A percentile compares a stretch with the other conserved stretches of the same genome.
Evolutionary conservation across 768 basidiomycete genomes (phyloP).

Genomic region (Pleurotus djamor): DNA sequence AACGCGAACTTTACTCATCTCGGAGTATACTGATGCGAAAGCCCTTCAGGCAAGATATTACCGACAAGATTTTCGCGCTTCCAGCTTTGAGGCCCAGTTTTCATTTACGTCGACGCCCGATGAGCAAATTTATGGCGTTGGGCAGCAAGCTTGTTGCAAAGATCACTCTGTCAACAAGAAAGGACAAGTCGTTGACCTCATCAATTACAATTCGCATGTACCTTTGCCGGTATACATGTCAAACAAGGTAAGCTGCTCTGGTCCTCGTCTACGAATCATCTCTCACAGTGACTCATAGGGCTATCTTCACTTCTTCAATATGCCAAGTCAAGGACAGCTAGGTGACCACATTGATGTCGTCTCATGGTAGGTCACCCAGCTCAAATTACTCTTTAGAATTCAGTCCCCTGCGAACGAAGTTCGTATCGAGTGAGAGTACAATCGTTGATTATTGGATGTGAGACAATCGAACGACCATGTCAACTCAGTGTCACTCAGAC

Average conservation of each 20-base stretch:
- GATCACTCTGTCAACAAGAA: conserved; percentile 35
- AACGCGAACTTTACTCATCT: conserved; percentile 20
- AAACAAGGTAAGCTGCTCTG: conserved; percentile 22
- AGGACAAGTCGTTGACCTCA: conserved; percentile 32
- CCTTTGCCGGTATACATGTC: conserved; percentile 34
- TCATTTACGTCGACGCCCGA: conserved; percentile 26
- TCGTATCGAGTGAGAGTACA: conserved; percentile 26
- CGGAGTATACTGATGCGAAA: conserved; percentile 30
- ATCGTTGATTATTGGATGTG: conserved; percentile 35
- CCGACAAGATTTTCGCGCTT: conserved; percentile 26
- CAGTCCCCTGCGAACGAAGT: conserved; percentile 26
- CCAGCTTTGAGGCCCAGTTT: conserved; percentile 28
- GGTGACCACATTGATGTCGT: conserved; percentile 14
- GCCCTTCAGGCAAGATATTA: conserved; percentile 25
- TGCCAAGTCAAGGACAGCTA: conserved; percentile 30
- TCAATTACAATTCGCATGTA: conserved; percentile 33
- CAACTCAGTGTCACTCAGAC: not conserved
- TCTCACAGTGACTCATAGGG: conserved; percentile 16
- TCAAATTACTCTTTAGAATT: conserved; percentile 19
- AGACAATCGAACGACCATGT: not conserved
- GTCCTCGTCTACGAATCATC: not conserved
- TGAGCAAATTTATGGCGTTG: conserved; percentile 32
- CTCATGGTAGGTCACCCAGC: not conserved
- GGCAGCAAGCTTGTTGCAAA: conserved; percentile 34
- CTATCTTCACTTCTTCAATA: conserved; percentile 32